Evolutionary conservation across 1,284 basidiomycete species (phyloP), one percentile per base, ranked within the genome.

Genomic region (Tilletia caries): DNA sequence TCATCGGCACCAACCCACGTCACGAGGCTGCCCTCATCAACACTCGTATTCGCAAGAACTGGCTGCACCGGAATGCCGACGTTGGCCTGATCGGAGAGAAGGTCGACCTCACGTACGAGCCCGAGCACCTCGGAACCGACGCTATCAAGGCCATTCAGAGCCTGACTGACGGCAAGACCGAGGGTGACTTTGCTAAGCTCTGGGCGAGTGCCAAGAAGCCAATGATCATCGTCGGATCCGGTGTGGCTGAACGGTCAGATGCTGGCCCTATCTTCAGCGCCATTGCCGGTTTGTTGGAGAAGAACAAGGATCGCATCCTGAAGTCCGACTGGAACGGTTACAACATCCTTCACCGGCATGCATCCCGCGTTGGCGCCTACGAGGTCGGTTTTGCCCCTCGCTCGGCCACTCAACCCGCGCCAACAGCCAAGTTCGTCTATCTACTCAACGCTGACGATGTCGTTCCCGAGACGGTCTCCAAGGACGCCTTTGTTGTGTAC

Each of bases 1-100:
- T 99, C 44, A 89, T 98, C 78, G 95, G 95, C 75, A 97, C 94
- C 68, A 98, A 98, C 86, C 95, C 95, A 15, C 89, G 96, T 64
- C 95, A 98, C 84, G 96, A 99, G 85, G 96, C 94, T 8, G 92
- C 96, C 41, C 95, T 98, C 70, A 87, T 98, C 82, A 98, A 98
- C 88, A 94, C 95, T 13, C 91, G 95, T 76, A 92, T 98, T 81
- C 89, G 95, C 82, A 95, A 94, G 87, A 91, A 89, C 76, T 98
- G 92, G 91, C 84, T 98, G 76, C 90, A 93, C 81, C 90, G 88
- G 25, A 88, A 88, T 68, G 87, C 95, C 66, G 91, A 96, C 80
- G 88, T 97, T 67, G 95, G 92, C 64, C 85, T 96, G 50, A 90
- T 98, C 74, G 95, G 95, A 65, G 91, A 96, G 85, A 88, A 91